Evolutionary conservation across 768 basidiomycete species (phyloP).

Genomic region (Favolaschia claudopus): DNA sequence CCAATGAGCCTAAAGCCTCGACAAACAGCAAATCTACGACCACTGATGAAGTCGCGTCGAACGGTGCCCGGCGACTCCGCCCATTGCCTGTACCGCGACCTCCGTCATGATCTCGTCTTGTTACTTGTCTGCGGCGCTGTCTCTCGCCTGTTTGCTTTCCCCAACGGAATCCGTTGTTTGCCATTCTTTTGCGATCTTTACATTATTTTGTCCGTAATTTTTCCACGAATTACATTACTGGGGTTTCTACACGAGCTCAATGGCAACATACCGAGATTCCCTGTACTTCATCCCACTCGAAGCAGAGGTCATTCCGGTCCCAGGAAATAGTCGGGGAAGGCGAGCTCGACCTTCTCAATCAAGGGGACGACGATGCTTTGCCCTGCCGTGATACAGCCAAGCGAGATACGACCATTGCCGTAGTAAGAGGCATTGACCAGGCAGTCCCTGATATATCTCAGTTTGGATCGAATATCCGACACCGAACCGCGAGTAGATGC

Average conservation of each 20-base stretch:
- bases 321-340: constrained; percentile 5
- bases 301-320: not conserved
- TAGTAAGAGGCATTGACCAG: too few species aligned
- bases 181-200: too few species aligned
- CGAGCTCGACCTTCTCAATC: not conserved
- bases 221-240: too few species aligned
- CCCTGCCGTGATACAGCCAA: not conserved
- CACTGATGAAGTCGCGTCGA: not conserved
- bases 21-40: not conserved
- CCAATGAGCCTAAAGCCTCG: not conserved
- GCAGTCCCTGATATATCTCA: too few species aligned
- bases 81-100: constrained; percentile 15
- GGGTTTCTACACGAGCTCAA: too few species aligned
- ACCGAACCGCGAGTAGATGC: not conserved
- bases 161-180: too few species aligned
- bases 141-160: too few species aligned
- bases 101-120: not conserved
- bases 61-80: not conserved
- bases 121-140: too few species aligned
- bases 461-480: not conserved
- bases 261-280: too few species aligned
- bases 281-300: not conserved
- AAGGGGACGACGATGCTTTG: not conserved
- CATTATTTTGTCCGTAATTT: too few species aligned
- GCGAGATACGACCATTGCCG: too few species aligned